These are phyloP conservation scores for Eutypella sp. DNA, from an alignment of 2,329 filamentous ascomycete genomes.

Conservation along the genomic window DNA sequence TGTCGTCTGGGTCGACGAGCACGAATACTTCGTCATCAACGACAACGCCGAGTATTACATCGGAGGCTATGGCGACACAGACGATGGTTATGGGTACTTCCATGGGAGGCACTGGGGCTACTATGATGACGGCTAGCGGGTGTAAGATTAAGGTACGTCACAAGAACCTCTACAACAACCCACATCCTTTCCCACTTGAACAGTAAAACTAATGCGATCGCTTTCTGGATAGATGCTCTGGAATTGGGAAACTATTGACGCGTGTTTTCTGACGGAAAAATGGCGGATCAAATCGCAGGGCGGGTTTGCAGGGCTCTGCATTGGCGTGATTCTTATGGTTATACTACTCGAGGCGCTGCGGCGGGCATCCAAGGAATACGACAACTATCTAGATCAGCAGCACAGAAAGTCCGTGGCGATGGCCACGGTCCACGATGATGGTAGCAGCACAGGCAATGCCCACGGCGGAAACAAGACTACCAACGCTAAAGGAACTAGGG, in stretches of 20 bases:
- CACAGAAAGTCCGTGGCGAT: slow-evolving; percentile 29
- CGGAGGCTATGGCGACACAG: not conserved
- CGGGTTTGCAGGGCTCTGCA: slow-evolving; percentile 75
- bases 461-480: too few relatives aligned
- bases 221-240: slow-evolving; percentile 81
- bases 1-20: not conserved
- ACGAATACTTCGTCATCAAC: slow-evolving; percentile 6
- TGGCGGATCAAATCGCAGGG: slow-evolving; percentile 68
- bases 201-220: too few relatives aligned
- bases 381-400: slow-evolving; percentile 53
- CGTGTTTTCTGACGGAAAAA: slow-evolving; percentile 66
- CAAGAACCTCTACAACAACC: too few relatives aligned
- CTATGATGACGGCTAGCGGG: not conserved
- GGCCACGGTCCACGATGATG: slow-evolving; percentile 3
- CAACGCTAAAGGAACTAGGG: too few relatives aligned
- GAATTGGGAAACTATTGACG: slow-evolving; percentile 71
- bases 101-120: not conserved
- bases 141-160: slow-evolving; percentile 23
- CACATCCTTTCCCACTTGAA: too few relatives aligned
- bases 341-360: slow-evolving; percentile 69
- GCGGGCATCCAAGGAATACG: slow-evolving; percentile 65
- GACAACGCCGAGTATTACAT: not conserved
- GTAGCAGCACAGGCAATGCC: not conserved
- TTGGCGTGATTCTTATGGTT: slow-evolving; percentile 72
- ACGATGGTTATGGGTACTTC: slow-evolving; percentile 7